Base-by-base conservation (phyloP, 2,329 filamentous ascomycete species). In the Penicillium sclerotiorum region DNA sequence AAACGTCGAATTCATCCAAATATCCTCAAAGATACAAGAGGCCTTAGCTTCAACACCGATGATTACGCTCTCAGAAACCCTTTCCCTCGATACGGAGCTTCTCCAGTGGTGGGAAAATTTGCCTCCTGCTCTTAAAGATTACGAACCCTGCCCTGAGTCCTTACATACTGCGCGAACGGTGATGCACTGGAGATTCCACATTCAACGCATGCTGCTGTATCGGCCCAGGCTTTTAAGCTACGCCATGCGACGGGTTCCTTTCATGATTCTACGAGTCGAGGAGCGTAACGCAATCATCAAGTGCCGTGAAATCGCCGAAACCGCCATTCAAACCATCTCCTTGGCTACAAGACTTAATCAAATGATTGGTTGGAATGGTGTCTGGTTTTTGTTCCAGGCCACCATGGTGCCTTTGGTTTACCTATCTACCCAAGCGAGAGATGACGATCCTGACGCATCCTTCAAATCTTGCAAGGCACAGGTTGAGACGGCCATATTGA, bases 161-260 rank as follows among this genome's bases (percentile, higher is more conserved):
- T 79, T 91, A n/a, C 83, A 83, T 56, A 86, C 87, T 41, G 83
- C 86, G 1, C 80, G 88, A 43, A 84, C 84, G 55, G 81, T 91
- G 59, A 90, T 91, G 85, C 88, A 89, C 67, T 92, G 88, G 89
- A 81, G 88, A 12, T 92, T 89, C 65, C 85, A 89, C 64, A 90
- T 90, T 60, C 79, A 90, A 39, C 85, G 88, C 39, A 87, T 91
- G 71, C 79, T 92, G 1, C 80, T 92, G 17, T 86, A 91, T 67
- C 80, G 89, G 2, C 88, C 88, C 0, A 84, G 86, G 0, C 77
- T 93, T 1, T 77, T 92, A 5, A 86, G 82, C 70, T 73, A 88
- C 62, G 77, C 84, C 63, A 77, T 77, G 77, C 61, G 73, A 56
- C 58, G 80, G 59, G 76, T 80, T 64, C 45, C 80, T 63, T 77